Evolutionary conservation across 2,329 filamentous ascomycete genomes (phyloP).

Genomic region (Akanthomyces muscarius): DNA sequence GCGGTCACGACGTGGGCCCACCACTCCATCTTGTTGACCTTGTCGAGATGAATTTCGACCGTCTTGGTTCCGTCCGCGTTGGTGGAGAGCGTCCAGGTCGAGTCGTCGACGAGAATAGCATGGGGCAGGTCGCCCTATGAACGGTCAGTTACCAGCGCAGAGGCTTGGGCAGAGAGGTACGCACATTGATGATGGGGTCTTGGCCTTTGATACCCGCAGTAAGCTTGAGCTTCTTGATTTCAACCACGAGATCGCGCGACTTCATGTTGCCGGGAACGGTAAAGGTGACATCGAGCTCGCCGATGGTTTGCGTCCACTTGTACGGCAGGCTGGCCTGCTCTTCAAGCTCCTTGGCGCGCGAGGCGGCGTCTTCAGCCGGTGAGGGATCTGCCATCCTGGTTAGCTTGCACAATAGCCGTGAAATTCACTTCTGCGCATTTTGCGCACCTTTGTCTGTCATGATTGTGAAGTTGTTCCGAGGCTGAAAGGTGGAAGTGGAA

Average conservation of each 20-base stretch:
- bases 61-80: constrained; percentile 63
- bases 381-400: constrained; percentile 42
- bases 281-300: constrained; percentile 77
- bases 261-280: constrained; percentile 78
- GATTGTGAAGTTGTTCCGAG: background rate
- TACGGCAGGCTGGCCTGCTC: constrained; percentile 90
- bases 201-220: constrained; percentile 85
- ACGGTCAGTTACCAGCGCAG: constrained; percentile 6
- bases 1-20: constrained; percentile 87
- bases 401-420: background rate
- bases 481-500: constrained; percentile 7
- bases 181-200: constrained; percentile 74
- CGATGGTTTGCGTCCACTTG: constrained; percentile 94
- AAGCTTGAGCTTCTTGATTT: constrained; percentile 74
- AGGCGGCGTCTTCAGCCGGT: constrained; percentile 54
- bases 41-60: constrained; percentile 85
- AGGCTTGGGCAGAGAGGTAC: constrained; percentile 22
- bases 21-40: constrained; percentile 96
- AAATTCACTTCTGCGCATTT: background rate
- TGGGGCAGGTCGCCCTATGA: constrained; percentile 81
- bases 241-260: constrained; percentile 76
- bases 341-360: constrained; percentile 67
- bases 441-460: constrained; percentile 42
- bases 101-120: constrained; percentile 76
- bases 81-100: constrained; percentile 85